Base-by-base conservation (phyloP, 345 rosid genomes). In the Linum lewisii region DNA sequence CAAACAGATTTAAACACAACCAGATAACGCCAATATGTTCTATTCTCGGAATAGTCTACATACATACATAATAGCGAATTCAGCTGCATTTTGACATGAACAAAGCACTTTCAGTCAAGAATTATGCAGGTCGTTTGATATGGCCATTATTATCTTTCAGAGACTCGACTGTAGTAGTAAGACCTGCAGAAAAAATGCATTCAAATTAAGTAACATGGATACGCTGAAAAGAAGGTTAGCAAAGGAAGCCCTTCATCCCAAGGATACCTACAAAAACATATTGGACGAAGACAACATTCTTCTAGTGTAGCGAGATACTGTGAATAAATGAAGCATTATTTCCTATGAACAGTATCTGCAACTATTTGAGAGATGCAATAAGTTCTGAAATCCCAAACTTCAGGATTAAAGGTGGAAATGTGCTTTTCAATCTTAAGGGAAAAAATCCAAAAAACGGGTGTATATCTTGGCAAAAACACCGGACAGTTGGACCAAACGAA, bases 31-130 rank as follows among this genome's bases (percentile, higher is more conserved):
- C n/a, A n/a, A n/a, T n/a, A n/a, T n/a, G n/a, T n/a, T n/a, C n/a
- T n/a, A n/a, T 93, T 93, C 51, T 80, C 79, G 60, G 96, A 67
- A 69, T 69, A 77, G 58, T 87, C 97, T 72, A 84, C 88, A 61
- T 87, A n/a, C n/a, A n/a, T n/a, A n/a, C 99, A 72, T 90, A 93
- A 24, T n/a, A n/a, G n/a, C 72, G 79, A 79, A 93, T 84, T 87
- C 86, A 65, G 88, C 97, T 89, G 90, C 71, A 71, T 38, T 71
- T 68, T 78, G 68, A 79, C 54, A 66, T 29, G 61, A 69, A 62
- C 54, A 59, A 19, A 59, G 36, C 60, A 64, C 58, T 58, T 60
- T 54, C 47, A 34, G 64, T 67, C 66, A 63, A 62, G 67, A 69
- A 49, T 29, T 42, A 51, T 11, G 68, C 38, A 62, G 47, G 21